Conservation (phyloP, 176 grass and related monocot species). For the Musa schizocarpa region DNA sequence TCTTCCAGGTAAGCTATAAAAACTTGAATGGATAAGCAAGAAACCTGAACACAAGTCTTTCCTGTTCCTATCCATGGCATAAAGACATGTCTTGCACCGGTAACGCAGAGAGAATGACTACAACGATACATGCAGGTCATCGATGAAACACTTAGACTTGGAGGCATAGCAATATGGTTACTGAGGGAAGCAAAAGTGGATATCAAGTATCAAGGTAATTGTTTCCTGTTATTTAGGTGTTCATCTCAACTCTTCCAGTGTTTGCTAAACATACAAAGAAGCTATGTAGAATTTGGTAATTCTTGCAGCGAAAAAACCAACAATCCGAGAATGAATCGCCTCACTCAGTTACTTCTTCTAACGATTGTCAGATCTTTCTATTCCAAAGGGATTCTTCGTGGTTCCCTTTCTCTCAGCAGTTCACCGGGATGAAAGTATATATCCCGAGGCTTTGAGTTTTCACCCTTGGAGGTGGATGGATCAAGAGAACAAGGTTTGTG, state of each 20-base stretch:
- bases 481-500: slow-evolving; percentile 12
- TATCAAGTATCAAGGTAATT: slow-evolving; percentile 7
- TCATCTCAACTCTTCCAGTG: too few relatives aligned
- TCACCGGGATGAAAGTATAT: slow-evolving; percentile 7
- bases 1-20: too few relatives aligned
- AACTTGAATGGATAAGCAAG: too few relatives aligned
- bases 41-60: too few relatives aligned
- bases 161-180: slow-evolving; percentile 12
- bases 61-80: too few relatives aligned
- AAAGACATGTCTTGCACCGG: too few relatives aligned
- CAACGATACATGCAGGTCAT: background rate
- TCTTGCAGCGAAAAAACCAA: too few relatives aligned
- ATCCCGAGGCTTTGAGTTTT: slow-evolving; percentile 1
- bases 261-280: too few relatives aligned
- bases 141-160: slow-evolving; percentile 13
- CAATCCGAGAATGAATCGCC: too few relatives aligned
- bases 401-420: slow-evolving; percentile 15
- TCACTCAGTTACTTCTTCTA: background rate
- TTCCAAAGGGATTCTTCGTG: slow-evolving; percentile 6
- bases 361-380: background rate
- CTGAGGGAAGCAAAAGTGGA: slow-evolving; percentile 14
- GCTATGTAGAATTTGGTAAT: too few relatives aligned
- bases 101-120: background rate
- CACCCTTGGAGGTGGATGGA: slow-evolving; percentile 14
- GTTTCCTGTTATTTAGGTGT: too few relatives aligned